Conservation (phyloP, 306 rosid species). For the Cercis canadensis region DNA sequence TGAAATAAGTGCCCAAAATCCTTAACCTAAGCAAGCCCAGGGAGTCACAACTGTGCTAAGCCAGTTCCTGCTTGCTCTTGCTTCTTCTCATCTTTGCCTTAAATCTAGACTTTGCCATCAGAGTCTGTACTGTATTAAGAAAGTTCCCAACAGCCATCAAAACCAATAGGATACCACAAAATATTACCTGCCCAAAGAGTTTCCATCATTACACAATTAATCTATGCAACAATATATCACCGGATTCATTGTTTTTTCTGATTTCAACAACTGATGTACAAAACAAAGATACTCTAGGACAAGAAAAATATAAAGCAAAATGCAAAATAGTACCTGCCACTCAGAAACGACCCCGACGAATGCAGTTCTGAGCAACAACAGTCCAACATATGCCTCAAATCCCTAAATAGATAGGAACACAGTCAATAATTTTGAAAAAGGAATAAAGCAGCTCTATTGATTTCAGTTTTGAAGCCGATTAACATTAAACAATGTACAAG, state of each 20-base stretch:
- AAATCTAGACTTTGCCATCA: slow-evolving; percentile 83
- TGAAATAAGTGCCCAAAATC: slow-evolving; percentile 40
- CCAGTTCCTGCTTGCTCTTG: slow-evolving; percentile 87
- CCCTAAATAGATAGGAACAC: slow-evolving; percentile 56
- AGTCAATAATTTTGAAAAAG: slow-evolving; percentile 11
- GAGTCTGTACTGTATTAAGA: slow-evolving; percentile 83
- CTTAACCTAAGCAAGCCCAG: slow-evolving; percentile 38
- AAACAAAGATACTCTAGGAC: neutral
- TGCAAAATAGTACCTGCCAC: slow-evolving; percentile 85
- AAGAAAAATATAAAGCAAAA: slow-evolving; percentile 21
- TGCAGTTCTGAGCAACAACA: slow-evolving; percentile 77
- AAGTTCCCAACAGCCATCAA: slow-evolving; percentile 96
- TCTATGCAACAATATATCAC: slow-evolving; percentile 24
- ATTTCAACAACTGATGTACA: neutral
- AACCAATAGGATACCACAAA: slow-evolving; percentile 82
- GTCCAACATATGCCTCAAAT: slow-evolving; percentile 93
- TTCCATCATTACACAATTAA: slow-evolving; percentile 27
- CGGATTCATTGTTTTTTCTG: slow-evolving; percentile 7
- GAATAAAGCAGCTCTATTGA: slow-evolving; percentile 1
- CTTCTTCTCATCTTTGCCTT: slow-evolving; percentile 95
- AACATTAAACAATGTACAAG: neutral
- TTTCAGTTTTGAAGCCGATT: neutral
- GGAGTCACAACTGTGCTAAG: slow-evolving; percentile 42
- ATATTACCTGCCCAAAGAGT: slow-evolving; percentile 70
- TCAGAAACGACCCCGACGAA: slow-evolving; percentile 70